A percentile compares a stretch with the other conserved stretches of the same genome.
phyloP scores from a whole-genome alignment of 78 protist genomes.

The Polysphondylium violaceum region DNA sequence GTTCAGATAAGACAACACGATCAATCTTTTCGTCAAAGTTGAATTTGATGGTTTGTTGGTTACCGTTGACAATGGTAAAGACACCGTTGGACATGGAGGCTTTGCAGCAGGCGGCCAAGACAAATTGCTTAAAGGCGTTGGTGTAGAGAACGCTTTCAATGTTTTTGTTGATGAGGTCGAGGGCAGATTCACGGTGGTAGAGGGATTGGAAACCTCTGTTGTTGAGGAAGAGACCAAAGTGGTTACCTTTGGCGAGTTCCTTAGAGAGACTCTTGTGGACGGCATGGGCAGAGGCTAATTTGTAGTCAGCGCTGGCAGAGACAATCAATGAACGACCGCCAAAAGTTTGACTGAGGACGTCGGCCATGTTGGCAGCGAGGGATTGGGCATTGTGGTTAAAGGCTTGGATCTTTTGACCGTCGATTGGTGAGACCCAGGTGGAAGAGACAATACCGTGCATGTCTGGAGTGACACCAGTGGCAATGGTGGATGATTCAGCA shows the following conservation, averaged over 20 bases:
- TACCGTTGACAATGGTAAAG: constrained; percentile 6
- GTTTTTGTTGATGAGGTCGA: neutral
- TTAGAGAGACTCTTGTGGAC: constrained; percentile 3
- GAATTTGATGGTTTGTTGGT: neutral
- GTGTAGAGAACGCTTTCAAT: constrained; percentile 51
- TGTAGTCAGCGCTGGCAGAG: neutral
- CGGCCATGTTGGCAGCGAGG: constrained; percentile 44
- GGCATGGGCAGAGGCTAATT: constrained; percentile 26
- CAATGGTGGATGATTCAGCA: constrained; percentile 51
- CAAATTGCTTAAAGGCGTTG: constrained; percentile 49
- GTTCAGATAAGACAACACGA: constrained; percentile 19
- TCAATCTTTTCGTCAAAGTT: constrained; percentile 14
- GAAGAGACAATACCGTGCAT: constrained; percentile 53
- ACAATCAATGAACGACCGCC: constrained; percentile 36
- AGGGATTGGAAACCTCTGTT: neutral
- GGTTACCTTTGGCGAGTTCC: neutral
- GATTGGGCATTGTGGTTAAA: constrained; percentile 8
- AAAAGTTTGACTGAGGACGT: constrained; percentile 4
- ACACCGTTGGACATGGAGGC: neutral
- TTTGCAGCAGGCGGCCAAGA: constrained; percentile 48
- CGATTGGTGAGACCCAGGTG: constrained; percentile 2
- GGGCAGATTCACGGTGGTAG: neutral
- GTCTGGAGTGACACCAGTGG: constrained; percentile 65
- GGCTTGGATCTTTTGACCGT: constrained; percentile 16
- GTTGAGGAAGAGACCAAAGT: neutral